phyloP scores from a whole-genome alignment of 345 rosid species.

The Eucalyptus leucophloia region DNA sequence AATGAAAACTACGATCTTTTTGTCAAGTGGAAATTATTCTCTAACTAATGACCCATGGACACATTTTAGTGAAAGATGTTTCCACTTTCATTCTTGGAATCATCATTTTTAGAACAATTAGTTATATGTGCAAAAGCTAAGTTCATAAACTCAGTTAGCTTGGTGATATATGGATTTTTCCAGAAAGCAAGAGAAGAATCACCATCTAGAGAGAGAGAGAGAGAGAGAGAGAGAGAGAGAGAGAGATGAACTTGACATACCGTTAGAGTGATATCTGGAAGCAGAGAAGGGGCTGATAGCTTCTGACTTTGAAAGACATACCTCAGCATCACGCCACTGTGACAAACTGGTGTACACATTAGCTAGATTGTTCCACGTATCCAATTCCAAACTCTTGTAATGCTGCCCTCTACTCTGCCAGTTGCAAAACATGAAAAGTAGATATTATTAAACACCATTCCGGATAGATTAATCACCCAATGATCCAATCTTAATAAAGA shows the following conservation, averaged over 20 bases:
- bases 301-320: slow-evolving; percentile 55
- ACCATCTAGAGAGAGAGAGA: not conserved
- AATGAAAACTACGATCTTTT: not conserved
- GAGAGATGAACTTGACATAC: slow-evolving; percentile 1
- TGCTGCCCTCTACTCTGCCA: slow-evolving; percentile 6
- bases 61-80: not conserved
- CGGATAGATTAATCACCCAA: not conserved
- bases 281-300: slow-evolving; percentile 44
- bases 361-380: slow-evolving; percentile 70
- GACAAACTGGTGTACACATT: slow-evolving; percentile 44
- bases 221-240: not conserved
- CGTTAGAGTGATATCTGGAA: slow-evolving; percentile 37
- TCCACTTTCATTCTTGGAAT: not conserved
- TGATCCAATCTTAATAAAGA: not conserved
- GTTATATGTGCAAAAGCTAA: not conserved
- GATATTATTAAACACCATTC: not conserved
- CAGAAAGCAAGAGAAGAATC: not conserved
- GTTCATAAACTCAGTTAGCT: not conserved
- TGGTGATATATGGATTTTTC: not conserved
- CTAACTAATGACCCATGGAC: not conserved
- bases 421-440: not conserved
- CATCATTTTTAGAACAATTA: not conserved
- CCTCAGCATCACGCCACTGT: slow-evolving; percentile 58
- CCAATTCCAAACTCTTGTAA: slow-evolving; percentile 42
- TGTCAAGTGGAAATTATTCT: not conserved